Percentiles rank a stretch among this genome's conserved stretches.
phyloP scores from a whole-genome alignment of 495 filamentous ascomycete species.

The Aspergillus heteromorphus region DNA sequence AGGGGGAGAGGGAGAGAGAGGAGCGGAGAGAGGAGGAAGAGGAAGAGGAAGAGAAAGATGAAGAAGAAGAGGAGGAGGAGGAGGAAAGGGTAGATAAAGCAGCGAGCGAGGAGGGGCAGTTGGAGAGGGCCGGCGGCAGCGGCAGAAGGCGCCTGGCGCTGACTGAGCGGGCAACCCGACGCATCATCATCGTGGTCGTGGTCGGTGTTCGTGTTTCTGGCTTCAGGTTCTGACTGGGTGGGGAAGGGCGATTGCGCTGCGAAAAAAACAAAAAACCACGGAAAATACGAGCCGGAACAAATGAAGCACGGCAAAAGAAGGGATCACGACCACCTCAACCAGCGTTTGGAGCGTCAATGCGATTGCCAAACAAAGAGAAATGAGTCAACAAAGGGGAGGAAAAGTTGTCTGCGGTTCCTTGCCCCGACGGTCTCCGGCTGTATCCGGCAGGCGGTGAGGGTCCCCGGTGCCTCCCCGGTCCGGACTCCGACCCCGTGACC shows the following conservation, averaged over 20 bases:
- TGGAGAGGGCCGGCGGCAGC: not conserved
- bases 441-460: not conserved
- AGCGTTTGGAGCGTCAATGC: not conserved
- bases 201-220: too few species aligned
- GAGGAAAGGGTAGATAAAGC: not conserved
- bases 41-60: constrained; percentile 13
- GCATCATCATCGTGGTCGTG: too few species aligned
- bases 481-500: not conserved
- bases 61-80: constrained; percentile 7
- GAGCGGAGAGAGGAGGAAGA: constrained; percentile 20
- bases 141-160: not conserved
- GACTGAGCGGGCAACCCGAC: not conserved
- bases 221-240: too few species aligned
- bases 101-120: not conserved
- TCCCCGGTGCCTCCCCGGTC: too few species aligned
- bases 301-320: not conserved
- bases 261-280: too few species aligned
- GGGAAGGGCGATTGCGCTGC: too few species aligned
- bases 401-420: not conserved
- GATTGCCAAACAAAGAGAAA: too few species aligned
- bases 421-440: not conserved
- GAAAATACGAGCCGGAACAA: too few species aligned
- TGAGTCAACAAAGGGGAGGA: not conserved
- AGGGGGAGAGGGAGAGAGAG: constrained; percentile 18
- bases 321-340: not conserved